Conservation (phyloP, 768 basidiomycete genomes). For the Multifurca ochricompacta region DNA sequence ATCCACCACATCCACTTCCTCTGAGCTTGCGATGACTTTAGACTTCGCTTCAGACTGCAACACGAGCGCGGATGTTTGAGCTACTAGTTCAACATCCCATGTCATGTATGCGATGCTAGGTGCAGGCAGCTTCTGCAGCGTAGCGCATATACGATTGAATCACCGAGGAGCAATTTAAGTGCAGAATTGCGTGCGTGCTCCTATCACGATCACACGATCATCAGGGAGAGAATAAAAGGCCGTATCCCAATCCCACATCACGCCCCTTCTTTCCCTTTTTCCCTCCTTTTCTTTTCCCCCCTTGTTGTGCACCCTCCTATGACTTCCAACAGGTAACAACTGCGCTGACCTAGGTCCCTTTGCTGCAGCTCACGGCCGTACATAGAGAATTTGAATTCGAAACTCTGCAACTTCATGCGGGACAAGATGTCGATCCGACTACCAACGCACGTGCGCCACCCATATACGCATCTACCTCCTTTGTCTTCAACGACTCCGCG, state of each 20-base stretch:
- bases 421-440: slow-evolving; percentile 52
- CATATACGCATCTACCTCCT: slow-evolving; percentile 68
- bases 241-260: background rate
- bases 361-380: background rate
- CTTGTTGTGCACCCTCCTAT: no score
- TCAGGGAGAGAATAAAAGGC: background rate
- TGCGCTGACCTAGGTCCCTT: no score
- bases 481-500: slow-evolving; percentile 63
- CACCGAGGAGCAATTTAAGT: background rate
- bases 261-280: no score
- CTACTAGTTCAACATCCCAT: no score
- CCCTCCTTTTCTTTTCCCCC: no score
- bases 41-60: no score
- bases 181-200: background rate
- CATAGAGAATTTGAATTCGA: slow-evolving; percentile 60
- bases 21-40: no score
- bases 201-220: background rate
- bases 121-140: no score
- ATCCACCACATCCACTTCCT: no score
- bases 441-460: slow-evolving; percentile 73
- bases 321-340: slow-evolving; percentile 1
- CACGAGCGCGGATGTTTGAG: no score
- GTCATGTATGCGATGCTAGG: background rate
- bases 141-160: no score
- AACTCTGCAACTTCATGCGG: slow-evolving; percentile 74